These are phyloP conservation scores for Talaromyces sp. DNA, from an alignment of 2,329 filamentous ascomycete genomes.

Conservation along the genomic window DNA sequence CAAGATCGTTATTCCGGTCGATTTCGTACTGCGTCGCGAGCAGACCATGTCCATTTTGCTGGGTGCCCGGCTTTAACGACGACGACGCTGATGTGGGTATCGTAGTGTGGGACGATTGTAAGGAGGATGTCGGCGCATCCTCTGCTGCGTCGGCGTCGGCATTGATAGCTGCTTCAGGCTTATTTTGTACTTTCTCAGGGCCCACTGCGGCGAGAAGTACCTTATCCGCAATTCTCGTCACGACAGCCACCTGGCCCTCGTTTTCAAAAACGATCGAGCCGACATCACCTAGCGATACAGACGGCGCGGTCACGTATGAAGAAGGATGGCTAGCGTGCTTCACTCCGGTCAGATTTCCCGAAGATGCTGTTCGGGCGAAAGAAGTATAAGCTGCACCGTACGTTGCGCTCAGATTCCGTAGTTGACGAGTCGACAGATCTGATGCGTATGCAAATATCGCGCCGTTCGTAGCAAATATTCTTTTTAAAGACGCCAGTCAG, in stretches of 20 bases:
- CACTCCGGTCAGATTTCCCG: constrained; percentile 41
- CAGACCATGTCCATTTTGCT: constrained; percentile 24
- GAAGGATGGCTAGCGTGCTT: constrained; percentile 43
- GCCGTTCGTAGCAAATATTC: constrained; percentile 43
- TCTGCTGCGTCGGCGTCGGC: constrained; percentile 4
- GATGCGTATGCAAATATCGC: constrained; percentile 44
- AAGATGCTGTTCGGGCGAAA: constrained; percentile 40
- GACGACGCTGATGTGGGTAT: neutral
- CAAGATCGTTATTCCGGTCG: constrained; percentile 38
- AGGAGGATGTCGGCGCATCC: neutral
- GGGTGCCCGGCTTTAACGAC: constrained; percentile 3
- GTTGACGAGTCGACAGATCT: constrained; percentile 36
- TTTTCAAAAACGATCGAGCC: constrained; percentile 44
- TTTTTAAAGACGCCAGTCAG: constrained; percentile 18
- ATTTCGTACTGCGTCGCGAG: constrained; percentile 39
- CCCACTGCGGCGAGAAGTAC: constrained; percentile 42
- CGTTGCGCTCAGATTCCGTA: constrained; percentile 42
- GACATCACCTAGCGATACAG: constrained; percentile 41
- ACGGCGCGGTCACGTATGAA: constrained; percentile 41
- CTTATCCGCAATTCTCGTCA: constrained; percentile 42
- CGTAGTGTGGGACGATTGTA: neutral
- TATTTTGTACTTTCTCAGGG: constrained; percentile 30
- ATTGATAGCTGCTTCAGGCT: constrained; percentile 1
- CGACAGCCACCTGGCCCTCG: constrained; percentile 39
- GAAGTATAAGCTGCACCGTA: constrained; percentile 44